Evolutionary conservation across 257 asterid genomes (phyloP).

Genomic region (Ajuga chamaepitys): DNA sequence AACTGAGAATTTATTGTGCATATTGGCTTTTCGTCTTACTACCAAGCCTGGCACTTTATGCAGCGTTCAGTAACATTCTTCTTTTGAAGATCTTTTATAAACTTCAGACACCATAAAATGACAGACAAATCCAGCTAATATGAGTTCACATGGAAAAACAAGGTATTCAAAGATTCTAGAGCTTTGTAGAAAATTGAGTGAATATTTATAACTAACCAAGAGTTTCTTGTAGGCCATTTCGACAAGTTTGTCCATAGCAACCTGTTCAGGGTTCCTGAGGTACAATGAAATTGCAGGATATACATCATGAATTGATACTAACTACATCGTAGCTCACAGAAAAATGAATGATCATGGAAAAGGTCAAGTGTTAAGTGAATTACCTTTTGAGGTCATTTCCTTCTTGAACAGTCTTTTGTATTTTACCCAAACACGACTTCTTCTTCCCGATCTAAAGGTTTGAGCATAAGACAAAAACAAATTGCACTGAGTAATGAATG

Average conservation of each 20-base stretch:
- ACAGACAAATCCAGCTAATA: background rate
- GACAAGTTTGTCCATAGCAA: constrained; percentile 74
- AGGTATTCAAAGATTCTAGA: background rate
- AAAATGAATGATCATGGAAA: constrained; percentile 3
- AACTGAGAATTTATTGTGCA: background rate
- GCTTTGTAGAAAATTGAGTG: background rate
- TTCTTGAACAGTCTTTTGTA: constrained; percentile 52
- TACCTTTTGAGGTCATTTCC: constrained; percentile 49
- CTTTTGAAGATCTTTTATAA: background rate
- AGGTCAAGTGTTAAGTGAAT: constrained; percentile 9
- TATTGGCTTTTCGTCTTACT: background rate
- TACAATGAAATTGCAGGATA: constrained; percentile 11
- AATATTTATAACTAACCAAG: constrained; percentile 50
- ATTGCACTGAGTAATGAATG: background rate
- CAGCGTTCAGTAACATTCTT: background rate
- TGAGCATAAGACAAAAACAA: constrained; percentile 17
- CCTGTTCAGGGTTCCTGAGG: constrained; percentile 81
- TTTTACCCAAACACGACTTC: constrained; percentile 51
- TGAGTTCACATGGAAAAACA: background rate
- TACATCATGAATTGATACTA: constrained; percentile 3
- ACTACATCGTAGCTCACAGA: background rate
- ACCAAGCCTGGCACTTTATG: background rate
- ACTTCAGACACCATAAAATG: background rate
- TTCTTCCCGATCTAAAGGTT: constrained; percentile 49
- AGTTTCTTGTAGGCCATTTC: constrained; percentile 84